These are phyloP conservation scores for Chalciporus piperatus DNA, from an alignment of 768 basidiomycete genomes.

Conservation along the genomic window DNA sequence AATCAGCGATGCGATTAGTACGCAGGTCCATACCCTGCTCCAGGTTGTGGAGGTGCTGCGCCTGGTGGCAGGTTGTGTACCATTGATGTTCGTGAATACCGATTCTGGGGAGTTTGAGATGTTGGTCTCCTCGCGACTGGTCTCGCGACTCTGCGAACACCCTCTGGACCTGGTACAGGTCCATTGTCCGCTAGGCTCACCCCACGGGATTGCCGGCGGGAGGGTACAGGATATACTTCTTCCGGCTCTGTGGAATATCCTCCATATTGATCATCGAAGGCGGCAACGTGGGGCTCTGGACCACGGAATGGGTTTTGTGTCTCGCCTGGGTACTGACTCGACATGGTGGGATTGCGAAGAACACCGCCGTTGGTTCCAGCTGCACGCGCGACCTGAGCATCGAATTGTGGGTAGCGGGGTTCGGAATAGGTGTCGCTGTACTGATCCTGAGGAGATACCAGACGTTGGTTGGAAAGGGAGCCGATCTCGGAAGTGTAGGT, in stretches of 20 bases:
- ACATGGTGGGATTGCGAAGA: slow-evolving; percentile 38
- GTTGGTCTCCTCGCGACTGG: slow-evolving; percentile 52
- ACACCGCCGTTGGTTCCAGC: slow-evolving; percentile 37
- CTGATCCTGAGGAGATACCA: slow-evolving; percentile 38
- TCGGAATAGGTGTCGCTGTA: slow-evolving; percentile 28
- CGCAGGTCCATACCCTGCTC: slow-evolving; percentile 15
- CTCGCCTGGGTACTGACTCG: slow-evolving; percentile 43
- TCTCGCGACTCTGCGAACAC: slow-evolving; percentile 77
- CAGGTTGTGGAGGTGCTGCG: slow-evolving; percentile 61
- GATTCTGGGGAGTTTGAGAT: slow-evolving; percentile 61
- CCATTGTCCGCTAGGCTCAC: slow-evolving; percentile 81
- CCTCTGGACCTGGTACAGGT: slow-evolving; percentile 74
- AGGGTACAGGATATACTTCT: slow-evolving; percentile 24
- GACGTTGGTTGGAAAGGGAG: slow-evolving; percentile 43
- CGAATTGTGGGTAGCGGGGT: slow-evolving; percentile 33
- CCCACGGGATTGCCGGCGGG: slow-evolving; percentile 46
- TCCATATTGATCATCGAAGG: slow-evolving; percentile 37
- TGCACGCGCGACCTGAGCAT: slow-evolving; percentile 40
- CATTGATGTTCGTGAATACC: slow-evolving; percentile 65
- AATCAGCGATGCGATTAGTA: slow-evolving; percentile 4
- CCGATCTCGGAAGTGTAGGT: slow-evolving; percentile 34
- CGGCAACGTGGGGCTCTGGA: slow-evolving; percentile 40
- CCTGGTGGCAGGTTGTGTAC: slow-evolving; percentile 64
- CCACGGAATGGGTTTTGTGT: slow-evolving; percentile 58
- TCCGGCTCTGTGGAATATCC: slow-evolving; percentile 36